Percentiles rank a stretch among this genome's conserved stretches.
Conservation (phyloP, 352 stramenopile genomes). For the Blastocystis sp. region DNA sequence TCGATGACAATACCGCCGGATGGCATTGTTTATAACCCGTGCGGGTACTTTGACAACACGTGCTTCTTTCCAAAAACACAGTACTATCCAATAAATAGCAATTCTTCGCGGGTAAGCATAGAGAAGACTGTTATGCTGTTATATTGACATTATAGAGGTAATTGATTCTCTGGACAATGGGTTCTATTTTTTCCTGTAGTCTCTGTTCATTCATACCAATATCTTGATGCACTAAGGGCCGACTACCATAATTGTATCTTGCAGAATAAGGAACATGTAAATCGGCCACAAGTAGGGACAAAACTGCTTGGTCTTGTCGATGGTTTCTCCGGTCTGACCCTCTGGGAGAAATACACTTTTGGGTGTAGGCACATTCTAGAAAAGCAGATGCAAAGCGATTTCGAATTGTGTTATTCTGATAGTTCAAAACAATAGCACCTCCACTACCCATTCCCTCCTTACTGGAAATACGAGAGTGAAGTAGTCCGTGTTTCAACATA, state of each 20-base stretch:
- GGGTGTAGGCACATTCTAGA: constrained; percentile 36
- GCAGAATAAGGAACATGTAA: neutral
- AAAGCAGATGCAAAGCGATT: neutral
- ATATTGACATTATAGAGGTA: too few relatives aligned
- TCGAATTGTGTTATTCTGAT: neutral
- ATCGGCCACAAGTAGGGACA: constrained; percentile 9
- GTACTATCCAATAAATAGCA: too few relatives aligned
- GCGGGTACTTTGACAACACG: too few relatives aligned
- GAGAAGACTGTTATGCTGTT: too few relatives aligned
- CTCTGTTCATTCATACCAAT: neutral
- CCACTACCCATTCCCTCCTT: neutral
- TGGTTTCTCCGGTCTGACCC: neutral
- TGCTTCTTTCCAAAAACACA: too few relatives aligned
- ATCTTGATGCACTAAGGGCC: too few relatives aligned
- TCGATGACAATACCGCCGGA: too few relatives aligned
- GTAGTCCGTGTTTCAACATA: neutral
- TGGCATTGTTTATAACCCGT: too few relatives aligned
- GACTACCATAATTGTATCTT: neutral
- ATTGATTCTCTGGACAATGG: too few relatives aligned
- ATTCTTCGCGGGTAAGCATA: too few relatives aligned
- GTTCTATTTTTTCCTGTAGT: too few relatives aligned
- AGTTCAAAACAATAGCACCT: constrained; percentile 10
- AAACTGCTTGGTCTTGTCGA: constrained; percentile 10
- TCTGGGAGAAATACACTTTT: constrained; percentile 34
- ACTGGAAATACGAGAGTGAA: neutral